A percentile compares a stretch with the other conserved stretches of the same genome.
phyloP scores from a whole-genome alignment of 148 eudicot species.

The Chenopodium formosanum region DNA sequence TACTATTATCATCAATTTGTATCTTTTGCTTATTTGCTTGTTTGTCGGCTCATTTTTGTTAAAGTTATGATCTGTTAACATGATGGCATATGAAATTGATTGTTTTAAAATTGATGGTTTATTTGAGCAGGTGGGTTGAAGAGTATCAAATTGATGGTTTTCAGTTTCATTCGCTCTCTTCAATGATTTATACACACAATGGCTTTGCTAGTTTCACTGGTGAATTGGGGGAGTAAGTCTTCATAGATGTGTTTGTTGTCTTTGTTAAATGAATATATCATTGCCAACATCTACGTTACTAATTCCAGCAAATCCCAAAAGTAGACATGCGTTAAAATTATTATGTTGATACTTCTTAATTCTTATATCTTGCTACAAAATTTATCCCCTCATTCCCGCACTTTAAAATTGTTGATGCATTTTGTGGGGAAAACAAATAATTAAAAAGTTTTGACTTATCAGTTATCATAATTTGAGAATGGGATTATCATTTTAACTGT shows the following conservation, averaged over 20 bases:
- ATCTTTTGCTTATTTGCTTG: background rate
- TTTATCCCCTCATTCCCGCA: background rate
- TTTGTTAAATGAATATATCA: conserved; percentile 8
- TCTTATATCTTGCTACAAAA: background rate
- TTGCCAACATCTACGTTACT: conserved; percentile 3
- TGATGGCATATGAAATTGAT: conserved; percentile 11
- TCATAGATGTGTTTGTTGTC: background rate
- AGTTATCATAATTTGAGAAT: background rate
- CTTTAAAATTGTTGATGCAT: background rate
- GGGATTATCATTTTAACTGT: background rate
- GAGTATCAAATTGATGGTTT: conserved; percentile 95
- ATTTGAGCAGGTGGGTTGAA: conserved; percentile 83
- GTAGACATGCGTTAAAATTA: background rate
- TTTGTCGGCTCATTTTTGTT: background rate
- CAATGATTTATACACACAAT: conserved; percentile 97
- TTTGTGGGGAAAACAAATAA: background rate
- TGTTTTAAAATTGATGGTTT: no score
- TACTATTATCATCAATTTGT: background rate
- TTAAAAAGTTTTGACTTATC: background rate
- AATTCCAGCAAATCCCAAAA: background rate
- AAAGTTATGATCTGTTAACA: background rate
- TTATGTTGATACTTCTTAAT: background rate
- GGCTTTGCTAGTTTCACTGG: conserved; percentile 91
- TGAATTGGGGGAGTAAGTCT: conserved; percentile 89
- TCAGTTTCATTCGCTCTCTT: conserved; percentile 90